Evolutionary conservation across 2,329 filamentous ascomycete genomes (phyloP).

Genomic region (Tolypocladium tundrense): DNA sequence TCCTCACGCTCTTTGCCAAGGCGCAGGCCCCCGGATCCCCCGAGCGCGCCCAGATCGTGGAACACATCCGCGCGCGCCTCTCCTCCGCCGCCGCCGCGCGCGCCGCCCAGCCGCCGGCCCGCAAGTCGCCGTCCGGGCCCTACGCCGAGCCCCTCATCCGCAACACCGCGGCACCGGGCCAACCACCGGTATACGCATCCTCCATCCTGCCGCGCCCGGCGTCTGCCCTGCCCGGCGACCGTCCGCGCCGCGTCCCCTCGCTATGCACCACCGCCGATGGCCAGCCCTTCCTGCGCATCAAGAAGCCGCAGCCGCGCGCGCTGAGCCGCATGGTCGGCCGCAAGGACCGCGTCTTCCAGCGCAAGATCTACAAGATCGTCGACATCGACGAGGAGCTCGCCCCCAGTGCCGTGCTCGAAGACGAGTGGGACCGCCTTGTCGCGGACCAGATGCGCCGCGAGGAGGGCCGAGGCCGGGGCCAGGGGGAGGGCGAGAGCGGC

Average conservation of each 20-base stretch:
- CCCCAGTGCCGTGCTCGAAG: slow-evolving; percentile 26
- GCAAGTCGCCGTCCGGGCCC: slow-evolving; percentile 7
- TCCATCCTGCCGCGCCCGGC: slow-evolving; percentile 37
- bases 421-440: slow-evolving; percentile 37
- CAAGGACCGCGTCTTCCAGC: slow-evolving; percentile 34
- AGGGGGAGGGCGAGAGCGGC: background rate
- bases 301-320: slow-evolving; percentile 52
- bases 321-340: slow-evolving; percentile 48
- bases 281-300: slow-evolving; percentile 55
- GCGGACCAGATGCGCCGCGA: slow-evolving; percentile 10
- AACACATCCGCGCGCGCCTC: slow-evolving; percentile 25
- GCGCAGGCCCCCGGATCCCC: slow-evolving; percentile 24
- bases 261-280: slow-evolving; percentile 41
- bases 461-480: background rate
- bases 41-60: slow-evolving; percentile 30
- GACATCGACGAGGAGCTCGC: slow-evolving; percentile 27
- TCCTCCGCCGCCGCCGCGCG: slow-evolving; percentile 11
- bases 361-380: slow-evolving; percentile 25
- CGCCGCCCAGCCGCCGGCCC: slow-evolving; percentile 6
- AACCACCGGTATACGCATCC: slow-evolving; percentile 36
- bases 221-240: slow-evolving; percentile 23
- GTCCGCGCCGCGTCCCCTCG: slow-evolving; percentile 39
- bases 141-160: slow-evolving; percentile 20
- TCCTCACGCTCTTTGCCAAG: slow-evolving; percentile 29
- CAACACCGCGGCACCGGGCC: slow-evolving; percentile 20